A percentile compares a stretch with the other conserved stretches of the same genome.
These are phyloP conservation scores for Diplosphaera chodatii DNA, from an alignment of 139 green algal species.

Conservation along the genomic window DNA sequence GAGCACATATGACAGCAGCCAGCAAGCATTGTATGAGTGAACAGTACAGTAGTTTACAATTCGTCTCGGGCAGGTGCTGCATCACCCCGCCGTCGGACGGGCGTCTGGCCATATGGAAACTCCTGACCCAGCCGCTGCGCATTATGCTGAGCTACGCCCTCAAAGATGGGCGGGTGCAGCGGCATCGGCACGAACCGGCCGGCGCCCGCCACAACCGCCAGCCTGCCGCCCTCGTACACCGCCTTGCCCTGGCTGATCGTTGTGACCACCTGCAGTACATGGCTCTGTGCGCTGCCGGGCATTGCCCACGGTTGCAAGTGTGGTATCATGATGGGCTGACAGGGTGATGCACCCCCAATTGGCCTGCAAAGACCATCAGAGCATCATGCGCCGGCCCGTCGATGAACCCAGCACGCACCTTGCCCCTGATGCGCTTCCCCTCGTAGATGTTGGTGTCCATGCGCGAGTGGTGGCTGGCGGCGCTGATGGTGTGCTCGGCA, in stretches of 20 bases:
- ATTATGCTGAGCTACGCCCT: conserved; percentile 38
- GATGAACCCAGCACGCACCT: no score
- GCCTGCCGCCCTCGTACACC: conserved; percentile 72
- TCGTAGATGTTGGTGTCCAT: conserved; percentile 97
- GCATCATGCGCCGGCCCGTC: no score
- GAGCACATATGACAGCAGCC: no score
- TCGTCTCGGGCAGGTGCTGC: neutral
- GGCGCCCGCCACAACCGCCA: conserved; percentile 54
- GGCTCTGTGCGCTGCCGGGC: no score
- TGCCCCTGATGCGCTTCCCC: conserved; percentile 52
- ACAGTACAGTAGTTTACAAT: conserved; percentile 7
- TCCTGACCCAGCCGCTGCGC: neutral
- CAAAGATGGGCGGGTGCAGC: conserved; percentile 45
- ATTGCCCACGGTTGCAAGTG: no score
- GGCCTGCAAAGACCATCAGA: no score
- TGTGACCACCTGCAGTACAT: conserved; percentile 54
- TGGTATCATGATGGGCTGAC: no score
- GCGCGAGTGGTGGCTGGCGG: conserved; percentile 65
- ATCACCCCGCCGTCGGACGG: conserved; percentile 2
- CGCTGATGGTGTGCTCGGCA: conserved; percentile 62
- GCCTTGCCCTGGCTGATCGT: conserved; percentile 85
- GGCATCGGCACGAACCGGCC: conserved; percentile 62
- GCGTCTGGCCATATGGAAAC: conserved; percentile 18
- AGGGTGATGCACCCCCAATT: no score
- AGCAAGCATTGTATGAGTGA: no score